Evolutionary conservation across 371 early-diverging fungal genomes (phyloP).

Genomic region (Syncephalastrum racemosum): DNA sequence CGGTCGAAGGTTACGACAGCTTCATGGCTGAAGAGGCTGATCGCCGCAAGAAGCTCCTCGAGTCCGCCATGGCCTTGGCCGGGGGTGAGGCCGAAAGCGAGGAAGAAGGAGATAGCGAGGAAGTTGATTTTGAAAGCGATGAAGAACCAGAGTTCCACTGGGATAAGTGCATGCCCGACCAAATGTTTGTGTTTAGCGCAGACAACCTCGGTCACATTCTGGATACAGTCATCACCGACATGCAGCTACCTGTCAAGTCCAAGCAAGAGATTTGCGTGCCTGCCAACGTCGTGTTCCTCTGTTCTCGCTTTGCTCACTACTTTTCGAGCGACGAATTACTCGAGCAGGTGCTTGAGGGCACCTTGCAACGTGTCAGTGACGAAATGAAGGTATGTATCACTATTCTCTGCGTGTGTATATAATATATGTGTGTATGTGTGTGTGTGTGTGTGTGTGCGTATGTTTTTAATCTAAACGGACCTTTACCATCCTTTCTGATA

Average conservation of each 20-base stretch:
- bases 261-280: constrained; percentile 68
- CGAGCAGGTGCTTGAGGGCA: constrained; percentile 63
- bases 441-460: constrained; percentile 3
- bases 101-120: constrained; percentile 5
- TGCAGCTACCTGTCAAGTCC: constrained; percentile 55
- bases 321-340: constrained; percentile 72
- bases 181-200: constrained; percentile 88
- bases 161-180: constrained; percentile 78
- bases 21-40: constrained; percentile 55
- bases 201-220: constrained; percentile 70
- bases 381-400: constrained; percentile 45
- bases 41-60: constrained; percentile 40
- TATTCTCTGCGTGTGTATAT: neutral
- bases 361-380: constrained; percentile 58
- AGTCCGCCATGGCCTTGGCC: constrained; percentile 36
- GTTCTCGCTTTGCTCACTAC: constrained; percentile 85
- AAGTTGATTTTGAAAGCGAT: neutral
- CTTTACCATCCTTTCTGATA: constrained; percentile 2
- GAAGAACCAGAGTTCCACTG: constrained; percentile 62
- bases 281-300: constrained; percentile 84
- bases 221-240: constrained; percentile 63
- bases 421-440: neutral
- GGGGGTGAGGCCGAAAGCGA: constrained; percentile 18
- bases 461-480: constrained; percentile 8
- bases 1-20: constrained; percentile 41